A percentile compares a stretch with the other conserved stretches of the same genome.
phyloP scores from a whole-genome alignment of 2,329 filamentous ascomycete genomes.

The Hypoxylon sp. region DNA sequence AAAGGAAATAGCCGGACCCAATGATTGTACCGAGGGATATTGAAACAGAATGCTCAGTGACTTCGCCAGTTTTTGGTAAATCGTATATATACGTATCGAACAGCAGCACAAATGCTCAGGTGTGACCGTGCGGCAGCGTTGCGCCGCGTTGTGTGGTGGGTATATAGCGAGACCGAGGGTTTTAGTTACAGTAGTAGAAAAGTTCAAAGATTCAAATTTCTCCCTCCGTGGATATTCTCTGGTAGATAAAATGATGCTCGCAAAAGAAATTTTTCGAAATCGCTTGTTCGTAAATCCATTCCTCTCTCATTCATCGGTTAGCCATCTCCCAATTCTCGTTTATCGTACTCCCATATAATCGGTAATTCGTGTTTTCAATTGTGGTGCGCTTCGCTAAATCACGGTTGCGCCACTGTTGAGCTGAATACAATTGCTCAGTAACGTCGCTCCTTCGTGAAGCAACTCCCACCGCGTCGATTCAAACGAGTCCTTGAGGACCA shows the following conservation, averaged over 20 bases:
- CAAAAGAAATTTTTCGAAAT: conserved; percentile 35
- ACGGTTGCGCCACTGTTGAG: conserved; percentile 58
- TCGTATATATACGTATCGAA: conserved; percentile 37
- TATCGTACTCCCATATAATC: conserved; percentile 30
- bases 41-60: conserved; percentile 18
- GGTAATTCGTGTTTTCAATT: conserved; percentile 10
- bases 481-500: conserved; percentile 87
- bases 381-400: conserved; percentile 21
- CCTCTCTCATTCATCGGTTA: conserved; percentile 34
- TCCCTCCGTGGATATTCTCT: conserved; percentile 32
- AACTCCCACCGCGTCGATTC: conserved; percentile 90
- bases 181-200: conserved; percentile 44
- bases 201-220: conserved; percentile 32
- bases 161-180: conserved; percentile 48
- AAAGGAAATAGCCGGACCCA: conserved; percentile 9
- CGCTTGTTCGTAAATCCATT: conserved; percentile 38
- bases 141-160: conserved; percentile 45
- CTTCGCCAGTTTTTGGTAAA: conserved; percentile 35
- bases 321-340: conserved; percentile 35
- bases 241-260: conserved; percentile 33
- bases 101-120: conserved; percentile 24
- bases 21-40: conserved; percentile 13
- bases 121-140: conserved; percentile 30
- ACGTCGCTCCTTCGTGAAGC: conserved; percentile 85
- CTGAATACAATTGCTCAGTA: conserved; percentile 85